A percentile compares a stretch with the other conserved stretches of the same genome.
Conservation (phyloP, 192 early-diverging fungal species). For the Podila minutissima region DNA sequence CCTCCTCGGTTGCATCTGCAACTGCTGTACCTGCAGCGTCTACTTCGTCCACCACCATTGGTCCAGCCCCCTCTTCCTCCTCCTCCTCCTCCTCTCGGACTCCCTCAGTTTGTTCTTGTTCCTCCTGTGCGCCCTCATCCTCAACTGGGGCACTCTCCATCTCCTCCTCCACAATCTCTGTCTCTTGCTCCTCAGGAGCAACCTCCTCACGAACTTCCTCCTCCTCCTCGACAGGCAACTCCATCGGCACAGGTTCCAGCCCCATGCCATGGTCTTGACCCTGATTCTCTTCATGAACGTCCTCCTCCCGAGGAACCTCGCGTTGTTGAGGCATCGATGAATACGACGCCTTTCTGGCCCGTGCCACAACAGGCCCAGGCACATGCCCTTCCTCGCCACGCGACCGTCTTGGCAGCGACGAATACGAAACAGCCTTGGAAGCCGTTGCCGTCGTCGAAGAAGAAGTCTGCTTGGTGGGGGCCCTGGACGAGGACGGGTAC, state of each 20-base stretch:
- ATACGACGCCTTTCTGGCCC: no score
- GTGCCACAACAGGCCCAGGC: no score
- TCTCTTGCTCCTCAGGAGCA: not conserved
- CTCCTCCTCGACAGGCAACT: not conserved
- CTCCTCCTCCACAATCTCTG: not conserved
- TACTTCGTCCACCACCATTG: not conserved
- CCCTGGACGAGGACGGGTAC: not conserved
- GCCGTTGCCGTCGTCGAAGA: no score
- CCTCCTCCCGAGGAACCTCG: not conserved
- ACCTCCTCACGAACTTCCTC: not conserved
- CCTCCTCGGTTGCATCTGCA: no score
- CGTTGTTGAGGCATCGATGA: not conserved
- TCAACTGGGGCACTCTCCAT: not conserved
- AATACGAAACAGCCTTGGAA: no score
- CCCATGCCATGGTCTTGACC: not conserved
- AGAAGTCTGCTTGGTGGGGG: no score
- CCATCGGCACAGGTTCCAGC: not conserved
- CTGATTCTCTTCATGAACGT: not conserved
- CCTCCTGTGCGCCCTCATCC: not conserved
- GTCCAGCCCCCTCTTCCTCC: not conserved
- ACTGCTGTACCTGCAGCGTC: not conserved
- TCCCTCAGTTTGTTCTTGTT: not conserved
- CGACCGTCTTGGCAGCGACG: no score
- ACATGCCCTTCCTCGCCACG: not conserved
- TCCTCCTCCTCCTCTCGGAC: not conserved